These are phyloP conservation scores for Penicillium corylophilum DNA, from an alignment of 2,329 filamentous ascomycete genomes.

Conservation along the genomic window DNA sequence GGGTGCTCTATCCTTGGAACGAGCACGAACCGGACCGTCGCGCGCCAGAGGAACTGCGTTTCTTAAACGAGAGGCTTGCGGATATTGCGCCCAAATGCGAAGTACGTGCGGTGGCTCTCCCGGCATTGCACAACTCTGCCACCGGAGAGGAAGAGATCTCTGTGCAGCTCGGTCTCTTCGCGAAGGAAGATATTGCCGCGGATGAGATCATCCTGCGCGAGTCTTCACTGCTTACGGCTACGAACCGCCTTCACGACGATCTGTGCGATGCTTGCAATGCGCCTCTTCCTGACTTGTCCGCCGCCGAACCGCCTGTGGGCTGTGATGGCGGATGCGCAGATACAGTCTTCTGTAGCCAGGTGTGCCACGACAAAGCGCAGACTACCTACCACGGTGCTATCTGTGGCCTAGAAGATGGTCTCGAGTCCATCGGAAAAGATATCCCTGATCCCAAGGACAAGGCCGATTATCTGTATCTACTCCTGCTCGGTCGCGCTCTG, in stretches of 20 bases:
- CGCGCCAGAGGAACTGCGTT: slow-evolving; percentile 55
- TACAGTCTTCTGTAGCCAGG: slow-evolving; percentile 59
- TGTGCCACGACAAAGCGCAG: slow-evolving; percentile 57
- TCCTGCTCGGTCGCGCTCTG: slow-evolving; percentile 58
- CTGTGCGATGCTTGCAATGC: slow-evolving; percentile 87
- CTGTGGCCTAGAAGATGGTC: slow-evolving; percentile 52
- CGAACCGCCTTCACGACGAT: slow-evolving; percentile 80
- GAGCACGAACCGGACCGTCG: slow-evolving; percentile 59
- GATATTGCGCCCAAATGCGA: slow-evolving; percentile 77
- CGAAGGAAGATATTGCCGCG: slow-evolving; percentile 73
- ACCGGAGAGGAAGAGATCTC: slow-evolving; percentile 41
- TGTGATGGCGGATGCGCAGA: slow-evolving; percentile 57
- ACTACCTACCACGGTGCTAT: slow-evolving; percentile 58
- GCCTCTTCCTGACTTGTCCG: slow-evolving; percentile 61
- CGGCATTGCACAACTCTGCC: slow-evolving; percentile 58
- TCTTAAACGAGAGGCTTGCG: slow-evolving; percentile 69
- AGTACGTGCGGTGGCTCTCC: slow-evolving; percentile 72
- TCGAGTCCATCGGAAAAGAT: slow-evolving; percentile 60
- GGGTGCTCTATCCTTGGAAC: slow-evolving; percentile 66
- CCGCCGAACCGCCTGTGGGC: slow-evolving; percentile 38
- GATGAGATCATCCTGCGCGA: slow-evolving; percentile 78
- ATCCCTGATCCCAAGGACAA: slow-evolving; percentile 57
- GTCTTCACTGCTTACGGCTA: slow-evolving; percentile 82
- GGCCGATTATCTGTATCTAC: slow-evolving; percentile 60
- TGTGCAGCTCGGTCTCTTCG: slow-evolving; percentile 85